Conservation (phyloP, 75 land plant genomes). For the Cunninghamia lanceolata region DNA sequence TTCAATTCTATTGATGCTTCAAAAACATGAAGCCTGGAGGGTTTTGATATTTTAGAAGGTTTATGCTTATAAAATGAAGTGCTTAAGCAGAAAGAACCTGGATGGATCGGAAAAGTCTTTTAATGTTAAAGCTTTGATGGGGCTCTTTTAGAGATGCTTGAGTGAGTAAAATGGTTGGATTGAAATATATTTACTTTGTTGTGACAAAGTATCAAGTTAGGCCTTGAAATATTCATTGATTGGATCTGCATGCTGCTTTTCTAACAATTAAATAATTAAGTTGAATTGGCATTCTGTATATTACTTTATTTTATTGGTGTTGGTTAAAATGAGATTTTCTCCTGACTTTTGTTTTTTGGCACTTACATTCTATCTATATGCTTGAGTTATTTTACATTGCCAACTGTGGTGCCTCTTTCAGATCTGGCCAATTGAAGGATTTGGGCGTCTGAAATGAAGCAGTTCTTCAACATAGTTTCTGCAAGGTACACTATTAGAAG, state of each 20-base stretch:
- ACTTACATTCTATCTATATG: background rate
- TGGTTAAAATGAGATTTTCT: background rate
- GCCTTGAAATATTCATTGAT: background rate
- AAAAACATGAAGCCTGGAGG: background rate
- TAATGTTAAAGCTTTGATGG: background rate
- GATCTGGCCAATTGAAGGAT: constrained; percentile 1
- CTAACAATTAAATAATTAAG: background rate
- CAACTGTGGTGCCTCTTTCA: background rate
- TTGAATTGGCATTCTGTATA: background rate
- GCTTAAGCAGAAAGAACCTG: background rate
- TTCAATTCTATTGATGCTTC: background rate
- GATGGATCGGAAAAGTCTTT: background rate
- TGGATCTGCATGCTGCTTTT: background rate
- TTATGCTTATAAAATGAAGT: background rate
- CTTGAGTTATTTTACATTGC: background rate
- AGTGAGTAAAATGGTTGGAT: background rate
- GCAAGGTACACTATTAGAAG: background rate
- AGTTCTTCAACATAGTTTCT: background rate
- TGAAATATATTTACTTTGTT: background rate
- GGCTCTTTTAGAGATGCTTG: background rate
- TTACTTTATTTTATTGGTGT: background rate
- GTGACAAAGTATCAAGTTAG: background rate
- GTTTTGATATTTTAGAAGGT: background rate
- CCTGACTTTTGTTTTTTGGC: background rate
- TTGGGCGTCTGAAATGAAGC: background rate